Evolutionary conservation across 805 yeast species (phyloP).

Genomic region (Candida silvicultrix): DNA sequence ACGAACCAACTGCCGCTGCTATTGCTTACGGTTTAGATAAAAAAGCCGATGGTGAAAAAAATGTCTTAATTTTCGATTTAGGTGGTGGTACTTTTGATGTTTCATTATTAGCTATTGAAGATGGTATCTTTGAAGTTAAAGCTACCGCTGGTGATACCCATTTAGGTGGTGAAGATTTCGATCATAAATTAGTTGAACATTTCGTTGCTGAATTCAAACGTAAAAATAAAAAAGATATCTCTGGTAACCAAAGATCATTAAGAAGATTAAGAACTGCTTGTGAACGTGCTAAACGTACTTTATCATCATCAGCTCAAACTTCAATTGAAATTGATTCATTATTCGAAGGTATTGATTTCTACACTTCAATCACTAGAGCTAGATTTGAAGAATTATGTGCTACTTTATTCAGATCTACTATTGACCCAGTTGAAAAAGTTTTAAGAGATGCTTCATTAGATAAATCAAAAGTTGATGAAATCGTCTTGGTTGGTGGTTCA

Average conservation of each 20-base stretch:
- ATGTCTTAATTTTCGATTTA: constrained; percentile 86
- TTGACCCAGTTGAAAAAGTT: constrained; percentile 94
- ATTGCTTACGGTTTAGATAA: constrained; percentile 91
- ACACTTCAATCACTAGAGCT: constrained; percentile 94
- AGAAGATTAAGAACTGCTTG: constrained; percentile 98
- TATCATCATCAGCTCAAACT: constrained; percentile 93
- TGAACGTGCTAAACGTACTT: constrained; percentile 97
- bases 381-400: constrained; percentile 96
- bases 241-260: constrained; percentile 90
- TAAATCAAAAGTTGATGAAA: constrained; percentile 86
- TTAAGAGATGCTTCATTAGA: constrained; percentile 85
- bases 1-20: constrained; percentile 97
- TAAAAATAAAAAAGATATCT: constrained; percentile 91
- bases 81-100: constrained; percentile 99
- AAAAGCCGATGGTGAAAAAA: constrained; percentile 74
- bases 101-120: constrained; percentile 78
- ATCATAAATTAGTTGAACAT: constrained; percentile 87
- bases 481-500: constrained; percentile 95
- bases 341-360: constrained; percentile 93
- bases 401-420: constrained; percentile 86
- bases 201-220: constrained; percentile 94
- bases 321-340: constrained; percentile 92
- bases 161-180: constrained; percentile 97
- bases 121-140: constrained; percentile 87
- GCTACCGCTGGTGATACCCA: constrained; percentile 97